These are phyloP conservation scores for Jatropha curcas DNA, from an alignment of 345 rosid species.

Conservation along the genomic window DNA sequence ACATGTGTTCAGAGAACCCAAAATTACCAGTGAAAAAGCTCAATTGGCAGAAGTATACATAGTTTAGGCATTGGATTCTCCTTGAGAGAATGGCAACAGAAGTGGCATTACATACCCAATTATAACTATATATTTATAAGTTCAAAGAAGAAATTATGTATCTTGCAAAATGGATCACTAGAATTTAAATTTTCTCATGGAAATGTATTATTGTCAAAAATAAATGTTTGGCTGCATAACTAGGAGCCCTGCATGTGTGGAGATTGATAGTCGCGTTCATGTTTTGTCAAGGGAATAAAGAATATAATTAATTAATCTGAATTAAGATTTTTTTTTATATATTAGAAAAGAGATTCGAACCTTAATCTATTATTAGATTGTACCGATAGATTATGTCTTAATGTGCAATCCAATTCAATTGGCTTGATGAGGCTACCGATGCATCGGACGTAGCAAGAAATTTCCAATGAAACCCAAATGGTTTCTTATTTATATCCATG, in stretches of 20 bases:
- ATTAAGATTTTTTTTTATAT: too few species aligned
- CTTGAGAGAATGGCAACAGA: not conserved
- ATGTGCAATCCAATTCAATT: too few species aligned
- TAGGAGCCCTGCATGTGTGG: slow-evolving; percentile 24
- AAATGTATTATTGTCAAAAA: too few species aligned
- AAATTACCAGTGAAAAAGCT: slow-evolving; percentile 9
- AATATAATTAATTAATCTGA: not conserved
- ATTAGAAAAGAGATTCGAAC: too few species aligned
- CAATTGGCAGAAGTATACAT: not conserved
- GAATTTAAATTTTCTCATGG: not conserved
- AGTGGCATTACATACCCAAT: not conserved
- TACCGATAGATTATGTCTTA: too few species aligned
- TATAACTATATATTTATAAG: not conserved
- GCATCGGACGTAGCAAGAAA: too few species aligned
- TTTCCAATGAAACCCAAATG: too few species aligned
- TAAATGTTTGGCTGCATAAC: not conserved
- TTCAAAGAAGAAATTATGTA: too few species aligned
- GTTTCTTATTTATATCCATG: too few species aligned
- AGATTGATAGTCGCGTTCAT: slow-evolving; percentile 17
- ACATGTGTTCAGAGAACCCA: not conserved
- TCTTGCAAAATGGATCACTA: not conserved
- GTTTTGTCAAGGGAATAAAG: too few species aligned
- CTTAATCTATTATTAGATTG: too few species aligned
- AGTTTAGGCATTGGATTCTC: slow-evolving; percentile 46
- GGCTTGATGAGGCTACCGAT: too few species aligned